Percentiles rank a stretch among this genome's conserved stretches.
These are phyloP conservation scores for Aspergillus terreus DNA, from an alignment of 2,329 filamentous ascomycete genomes.

Conservation along the genomic window DNA sequence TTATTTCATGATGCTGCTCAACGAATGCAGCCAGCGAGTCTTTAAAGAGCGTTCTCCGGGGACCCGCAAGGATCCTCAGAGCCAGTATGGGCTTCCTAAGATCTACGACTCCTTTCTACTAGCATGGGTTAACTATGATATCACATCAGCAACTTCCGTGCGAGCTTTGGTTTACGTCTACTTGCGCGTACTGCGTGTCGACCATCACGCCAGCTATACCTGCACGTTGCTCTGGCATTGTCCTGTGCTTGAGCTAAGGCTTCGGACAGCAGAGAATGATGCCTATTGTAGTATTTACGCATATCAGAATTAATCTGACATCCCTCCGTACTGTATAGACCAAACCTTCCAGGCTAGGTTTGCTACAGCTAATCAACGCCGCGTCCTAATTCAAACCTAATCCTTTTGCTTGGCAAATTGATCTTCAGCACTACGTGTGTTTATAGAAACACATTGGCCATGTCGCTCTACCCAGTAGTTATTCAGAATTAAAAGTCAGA, in stretches of 20 bases:
- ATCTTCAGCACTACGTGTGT: constrained; percentile 1
- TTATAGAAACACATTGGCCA: constrained; percentile 3
- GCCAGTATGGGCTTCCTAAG: constrained; percentile 9
- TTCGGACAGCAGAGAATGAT: constrained; percentile 6
- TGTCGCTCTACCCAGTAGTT: constrained; percentile 5
- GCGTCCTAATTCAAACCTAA: constrained; percentile 4
- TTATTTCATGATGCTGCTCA: constrained; percentile 1
- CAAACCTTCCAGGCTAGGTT: constrained; percentile 3
- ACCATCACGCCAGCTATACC: constrained; percentile 6
- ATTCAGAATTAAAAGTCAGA: constrained; percentile 5
- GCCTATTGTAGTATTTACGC: constrained; percentile 1
- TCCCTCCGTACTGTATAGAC: constrained; percentile 3
- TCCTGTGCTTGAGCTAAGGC: background rate
- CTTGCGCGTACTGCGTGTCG: constrained; percentile 6
- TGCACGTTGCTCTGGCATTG: constrained; percentile 4
- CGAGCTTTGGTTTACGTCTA: constrained; percentile 5
- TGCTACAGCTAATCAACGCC: background rate
- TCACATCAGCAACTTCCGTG: constrained; percentile 9
- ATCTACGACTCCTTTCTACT: constrained; percentile 7
- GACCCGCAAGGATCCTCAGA: constrained; percentile 2
- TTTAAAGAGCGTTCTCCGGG: background rate
- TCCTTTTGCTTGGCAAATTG: constrained; percentile 1
- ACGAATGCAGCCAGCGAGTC: constrained; percentile 2
- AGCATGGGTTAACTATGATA: constrained; percentile 11
- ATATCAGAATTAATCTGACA: constrained; percentile 6